Evolutionary conservation across 2,329 filamentous ascomycete genomes (phyloP).

Genomic region (Colletotrichum orbiculare): DNA sequence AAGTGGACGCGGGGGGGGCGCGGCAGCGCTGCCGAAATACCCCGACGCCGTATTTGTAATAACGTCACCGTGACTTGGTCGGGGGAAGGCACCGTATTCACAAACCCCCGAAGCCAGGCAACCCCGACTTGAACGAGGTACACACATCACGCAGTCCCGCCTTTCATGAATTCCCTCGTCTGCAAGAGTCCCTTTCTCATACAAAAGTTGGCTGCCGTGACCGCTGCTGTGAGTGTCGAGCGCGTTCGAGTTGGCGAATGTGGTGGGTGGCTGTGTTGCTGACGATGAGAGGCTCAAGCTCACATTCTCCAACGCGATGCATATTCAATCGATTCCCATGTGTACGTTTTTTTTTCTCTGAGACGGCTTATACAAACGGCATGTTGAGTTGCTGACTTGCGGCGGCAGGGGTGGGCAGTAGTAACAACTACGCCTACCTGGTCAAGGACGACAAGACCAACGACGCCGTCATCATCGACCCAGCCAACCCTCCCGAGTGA

Average conservation of each 20-base stretch:
- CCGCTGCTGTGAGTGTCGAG: constrained; percentile 45
- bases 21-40: neutral
- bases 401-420: constrained; percentile 74
- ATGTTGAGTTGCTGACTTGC: neutral
- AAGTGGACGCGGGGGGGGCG: neutral
- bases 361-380: neutral
- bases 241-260: too few relatives aligned
- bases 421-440: constrained; percentile 88
- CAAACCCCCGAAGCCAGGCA: neutral
- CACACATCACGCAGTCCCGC: constrained; percentile 9
- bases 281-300: constrained; percentile 44
- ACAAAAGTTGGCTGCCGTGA: constrained; percentile 44
- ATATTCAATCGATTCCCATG: constrained; percentile 90
- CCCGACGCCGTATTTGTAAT: constrained; percentile 29
- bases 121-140: neutral
- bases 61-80: constrained; percentile 35
- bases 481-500: constrained; percentile 82
- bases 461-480: constrained; percentile 83
- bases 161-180: constrained; percentile 56
- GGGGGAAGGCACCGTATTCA: neutral
- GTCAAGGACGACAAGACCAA: constrained; percentile 82
- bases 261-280: neutral
- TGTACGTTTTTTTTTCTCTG: constrained; percentile 67
- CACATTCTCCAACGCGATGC: constrained; percentile 69
- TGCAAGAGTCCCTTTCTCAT: constrained; percentile 48